Evolutionary conservation across 306 rosid genomes (phyloP).

Genomic region (Geum urbanum): DNA sequence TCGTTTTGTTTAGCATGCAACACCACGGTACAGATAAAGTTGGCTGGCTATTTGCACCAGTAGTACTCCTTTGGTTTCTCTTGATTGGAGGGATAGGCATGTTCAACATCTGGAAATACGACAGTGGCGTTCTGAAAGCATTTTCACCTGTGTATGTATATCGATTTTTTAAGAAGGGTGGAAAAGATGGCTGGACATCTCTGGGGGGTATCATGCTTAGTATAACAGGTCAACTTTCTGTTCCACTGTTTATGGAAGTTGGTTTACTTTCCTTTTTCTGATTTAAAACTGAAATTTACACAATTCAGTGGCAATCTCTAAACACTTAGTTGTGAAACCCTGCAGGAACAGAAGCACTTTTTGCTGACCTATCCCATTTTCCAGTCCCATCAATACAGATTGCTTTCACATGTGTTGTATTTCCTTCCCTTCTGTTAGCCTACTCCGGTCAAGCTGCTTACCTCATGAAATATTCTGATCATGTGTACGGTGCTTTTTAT

Average conservation of each 20-base stretch:
- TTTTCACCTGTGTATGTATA: slow-evolving; percentile 69
- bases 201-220: slow-evolving; percentile 93
- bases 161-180: slow-evolving; percentile 64
- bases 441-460: slow-evolving; percentile 21
- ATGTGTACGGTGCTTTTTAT: slow-evolving; percentile 66
- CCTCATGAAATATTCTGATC: slow-evolving; percentile 41
- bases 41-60: slow-evolving; percentile 96
- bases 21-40: slow-evolving; percentile 90
- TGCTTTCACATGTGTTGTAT: slow-evolving; percentile 62
- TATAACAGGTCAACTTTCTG: slow-evolving; percentile 66
- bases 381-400: slow-evolving; percentile 62
- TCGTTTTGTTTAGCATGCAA: slow-evolving; percentile 83
- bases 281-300: not conserved
- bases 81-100: slow-evolving; percentile 86
- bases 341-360: slow-evolving; percentile 72
- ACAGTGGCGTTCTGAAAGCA: slow-evolving; percentile 66
- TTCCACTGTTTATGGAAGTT: too few species aligned
- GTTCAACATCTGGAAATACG: slow-evolving; percentile 73
- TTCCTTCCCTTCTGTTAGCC: slow-evolving; percentile 60
- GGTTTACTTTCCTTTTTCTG: not conserved
- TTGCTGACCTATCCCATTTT: slow-evolving; percentile 61
- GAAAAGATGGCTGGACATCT: slow-evolving; percentile 75
- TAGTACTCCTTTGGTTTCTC: slow-evolving; percentile 90
- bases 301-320: slow-evolving; percentile 13
- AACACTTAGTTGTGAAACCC: slow-evolving; percentile 27